These are phyloP conservation scores for Angomonas deanei DNA, from an alignment of 208 protist species.

Conservation along the genomic window DNA sequence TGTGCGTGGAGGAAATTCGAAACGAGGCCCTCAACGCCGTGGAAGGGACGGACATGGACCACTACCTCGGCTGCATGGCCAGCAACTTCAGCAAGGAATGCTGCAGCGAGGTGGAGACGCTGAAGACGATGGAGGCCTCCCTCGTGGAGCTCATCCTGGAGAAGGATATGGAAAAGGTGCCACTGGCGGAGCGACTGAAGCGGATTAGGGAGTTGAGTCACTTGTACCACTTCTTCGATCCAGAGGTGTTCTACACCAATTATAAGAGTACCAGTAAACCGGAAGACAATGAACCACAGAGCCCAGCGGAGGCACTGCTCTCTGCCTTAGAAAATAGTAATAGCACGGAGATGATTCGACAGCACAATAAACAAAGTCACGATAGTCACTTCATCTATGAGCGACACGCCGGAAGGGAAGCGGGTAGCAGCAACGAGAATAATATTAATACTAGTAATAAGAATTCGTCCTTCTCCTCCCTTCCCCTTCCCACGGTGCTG, in stretches of 20 bases:
- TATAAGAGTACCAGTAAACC: too few relatives aligned
- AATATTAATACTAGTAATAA: too few relatives aligned
- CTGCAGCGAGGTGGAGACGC: neutral
- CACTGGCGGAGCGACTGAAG: neutral
- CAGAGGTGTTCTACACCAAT: neutral
- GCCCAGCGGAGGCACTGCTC: too few relatives aligned
- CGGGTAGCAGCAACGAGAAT: too few relatives aligned
- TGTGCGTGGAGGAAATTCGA: neutral
- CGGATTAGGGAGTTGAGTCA: neutral
- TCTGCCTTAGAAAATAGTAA: neutral
- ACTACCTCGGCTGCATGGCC: neutral
- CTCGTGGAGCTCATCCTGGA: neutral
- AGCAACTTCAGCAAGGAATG: neutral
- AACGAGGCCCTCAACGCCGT: neutral
- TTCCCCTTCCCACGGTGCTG: too few relatives aligned
- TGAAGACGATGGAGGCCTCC: neutral
- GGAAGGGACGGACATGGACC: neutral
- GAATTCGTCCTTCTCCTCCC: too few relatives aligned
- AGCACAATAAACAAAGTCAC: neutral
- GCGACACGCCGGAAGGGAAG: too few relatives aligned
- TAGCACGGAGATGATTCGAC: neutral
- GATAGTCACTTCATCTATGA: neutral
- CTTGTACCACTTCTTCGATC: neutral
- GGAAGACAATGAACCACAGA: too few relatives aligned
- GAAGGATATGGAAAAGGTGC: too few relatives aligned